These are phyloP conservation scores for Fragaria iinumae DNA, from an alignment of 306 rosid genomes.

Conservation along the genomic window DNA sequence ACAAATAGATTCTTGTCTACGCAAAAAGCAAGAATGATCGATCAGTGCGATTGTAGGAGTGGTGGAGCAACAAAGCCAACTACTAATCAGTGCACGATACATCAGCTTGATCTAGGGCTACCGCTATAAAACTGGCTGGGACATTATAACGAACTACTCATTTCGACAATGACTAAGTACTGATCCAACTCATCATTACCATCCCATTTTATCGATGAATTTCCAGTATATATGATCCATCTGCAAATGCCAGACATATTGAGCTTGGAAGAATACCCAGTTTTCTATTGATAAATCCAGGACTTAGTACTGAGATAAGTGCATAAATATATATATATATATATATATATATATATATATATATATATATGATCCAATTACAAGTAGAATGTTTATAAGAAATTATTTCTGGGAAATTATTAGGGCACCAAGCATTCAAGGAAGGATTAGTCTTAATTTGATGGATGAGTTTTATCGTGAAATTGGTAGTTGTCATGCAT, in stretches of 20 bases:
- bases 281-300: background rate
- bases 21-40: background rate
- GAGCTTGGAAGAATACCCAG: background rate
- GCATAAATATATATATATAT: background rate
- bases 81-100: too few relatives aligned
- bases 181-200: background rate
- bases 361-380: background rate
- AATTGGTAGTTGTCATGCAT: background rate
- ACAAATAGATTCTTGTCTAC: background rate
- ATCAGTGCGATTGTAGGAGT: background rate
- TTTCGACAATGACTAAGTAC: background rate
- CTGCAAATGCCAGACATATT: background rate
- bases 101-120: too few relatives aligned
- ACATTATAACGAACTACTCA: background rate
- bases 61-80: background rate
- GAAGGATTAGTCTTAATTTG: background rate
- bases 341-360: too few relatives aligned
- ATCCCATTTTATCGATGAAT: background rate
- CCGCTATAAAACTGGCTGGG: too few relatives aligned
- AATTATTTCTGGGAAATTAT: background rate
- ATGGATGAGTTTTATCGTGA: background rate
- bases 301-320: background rate
- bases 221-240: background rate
- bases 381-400: background rate
- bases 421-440: slow-evolving; percentile 16